Evolutionary conservation across 1,284 basidiomycete species (phyloP), one percentile per base, ranked within the genome.

Genomic region (Phylloporus sp.): DNA sequence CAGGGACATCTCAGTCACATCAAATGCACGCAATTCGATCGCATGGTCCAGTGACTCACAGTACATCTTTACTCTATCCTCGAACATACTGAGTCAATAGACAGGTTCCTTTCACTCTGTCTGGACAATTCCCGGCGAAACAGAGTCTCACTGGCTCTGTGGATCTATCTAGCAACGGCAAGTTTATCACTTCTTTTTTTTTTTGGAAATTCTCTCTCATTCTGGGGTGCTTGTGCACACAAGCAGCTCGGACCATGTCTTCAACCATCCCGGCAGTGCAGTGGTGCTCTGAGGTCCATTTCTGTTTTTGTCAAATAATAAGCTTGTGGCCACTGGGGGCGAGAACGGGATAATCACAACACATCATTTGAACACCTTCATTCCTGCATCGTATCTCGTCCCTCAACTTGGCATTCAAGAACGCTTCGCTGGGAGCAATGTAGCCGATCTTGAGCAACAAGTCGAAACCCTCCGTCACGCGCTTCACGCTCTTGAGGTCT

Each of bases 131-230:
- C 53, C 62, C 7, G 62, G 53, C 11, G 53, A 62, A 25, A 53
- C 27, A 35, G 32, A 47, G 47, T 29, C 37, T 32, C 32, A 41
- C 52, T 32, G 58, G 45, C 35, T 59, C 64, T 14, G 37, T 66
- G 25, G 39, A 29, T 29, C 43, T 57, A 27, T 49, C 65, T 14
- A 65, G n/a, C 49, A n/a, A 60, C 41, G 59, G 41, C 41, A 60
- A 45, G 29, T 55, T 65, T 29, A 39, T 65, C 35, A 59, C 64
- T 14, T 55, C 32, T n/a, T 61, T 61, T 29, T 43, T 53, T 29
- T 29, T 43, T 53, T 29, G 53, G 60, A 3, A 25, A 19, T n/a
- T 35, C 41, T 12, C 49, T 66, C 29, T 23, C 65, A 15, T 39
- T 58, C 23, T 64, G 63, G 56, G 63, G 59, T 37, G 43, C 56